These are phyloP conservation scores for bread wheat (Triticum aestivum) DNA, from an alignment of 176 grass and related monocot species.

Conservation along the genomic window IWGSC_CS_RefSeq_v2.1 NC_057799.1:49885420-49885919, in stretches of 20 bases:
- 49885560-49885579: too few species aligned
- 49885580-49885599: too few species aligned
- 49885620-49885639: conserved; percentile 30
- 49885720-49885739: not conserved
- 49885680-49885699: conserved; percentile 64
- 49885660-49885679: conserved; percentile 60
- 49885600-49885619: not conserved
- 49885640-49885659: conserved; percentile 57
- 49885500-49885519: too few species aligned
- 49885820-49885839: conserved; percentile 62
- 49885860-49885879: not conserved
- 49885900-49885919: not conserved
- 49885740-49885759: not conserved
- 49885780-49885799: conserved; percentile 30
- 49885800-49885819: conserved; percentile 77
- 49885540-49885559: too few species aligned
- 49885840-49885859: conserved; percentile 29
- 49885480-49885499: not conserved
- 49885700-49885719: conserved; percentile 5
- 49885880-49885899: not conserved
- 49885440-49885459: too few species aligned
- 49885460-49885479: not conserved
- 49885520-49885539: too few species aligned
- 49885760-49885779: not conserved
- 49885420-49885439: not conserved